phyloP scores from a whole-genome alignment of 208 protist species.

The Leptomonas pyrrhocoris region DNA sequence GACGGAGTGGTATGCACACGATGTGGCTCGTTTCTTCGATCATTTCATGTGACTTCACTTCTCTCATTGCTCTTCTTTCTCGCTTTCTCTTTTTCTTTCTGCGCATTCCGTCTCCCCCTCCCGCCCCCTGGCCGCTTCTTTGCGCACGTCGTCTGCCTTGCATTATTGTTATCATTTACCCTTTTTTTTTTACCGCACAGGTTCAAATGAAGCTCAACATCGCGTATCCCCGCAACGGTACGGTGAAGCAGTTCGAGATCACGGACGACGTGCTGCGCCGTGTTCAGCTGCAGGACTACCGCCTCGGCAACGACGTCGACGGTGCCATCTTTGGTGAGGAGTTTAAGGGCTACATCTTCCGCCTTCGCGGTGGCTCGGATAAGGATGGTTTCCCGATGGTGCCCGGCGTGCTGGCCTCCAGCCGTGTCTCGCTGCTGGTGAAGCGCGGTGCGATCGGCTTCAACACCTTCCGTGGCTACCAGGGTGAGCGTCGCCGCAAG shows the following conservation, averaged over 20 bases:
- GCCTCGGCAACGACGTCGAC: slow-evolving; percentile 84
- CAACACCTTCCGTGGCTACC: slow-evolving; percentile 91
- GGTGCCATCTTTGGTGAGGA: slow-evolving; percentile 74
- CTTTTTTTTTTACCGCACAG: slow-evolving; percentile 26
- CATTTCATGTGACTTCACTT: slow-evolving; percentile 1
- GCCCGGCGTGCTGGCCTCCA: slow-evolving; percentile 97
- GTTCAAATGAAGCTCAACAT: slow-evolving; percentile 80
- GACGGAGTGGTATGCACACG: background rate
- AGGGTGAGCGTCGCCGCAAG: slow-evolving; percentile 98
- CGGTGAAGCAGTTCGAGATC: slow-evolving; percentile 90
- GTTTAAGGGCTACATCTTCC: slow-evolving; percentile 98
- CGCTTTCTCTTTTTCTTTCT: slow-evolving; percentile 20
- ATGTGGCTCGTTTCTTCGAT: slow-evolving; percentile 8
- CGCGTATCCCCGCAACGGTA: slow-evolving; percentile 87
- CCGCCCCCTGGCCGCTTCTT: too few relatives aligned
- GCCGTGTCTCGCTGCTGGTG: slow-evolving; percentile 98
- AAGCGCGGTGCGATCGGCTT: slow-evolving; percentile 92
- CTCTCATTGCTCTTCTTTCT: slow-evolving; percentile 22
- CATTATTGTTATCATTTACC: background rate
- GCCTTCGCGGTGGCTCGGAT: slow-evolving; percentile 99
- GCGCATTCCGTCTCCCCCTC: slow-evolving; percentile 1
- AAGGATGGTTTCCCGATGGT: slow-evolving; percentile 99
- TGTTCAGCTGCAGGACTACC: slow-evolving; percentile 86
- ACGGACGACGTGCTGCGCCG: slow-evolving; percentile 84
- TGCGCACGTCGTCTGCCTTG: too few relatives aligned